Conservation (phyloP, 495 filamentous ascomycete species). For the Penicillium soppii region DNA sequence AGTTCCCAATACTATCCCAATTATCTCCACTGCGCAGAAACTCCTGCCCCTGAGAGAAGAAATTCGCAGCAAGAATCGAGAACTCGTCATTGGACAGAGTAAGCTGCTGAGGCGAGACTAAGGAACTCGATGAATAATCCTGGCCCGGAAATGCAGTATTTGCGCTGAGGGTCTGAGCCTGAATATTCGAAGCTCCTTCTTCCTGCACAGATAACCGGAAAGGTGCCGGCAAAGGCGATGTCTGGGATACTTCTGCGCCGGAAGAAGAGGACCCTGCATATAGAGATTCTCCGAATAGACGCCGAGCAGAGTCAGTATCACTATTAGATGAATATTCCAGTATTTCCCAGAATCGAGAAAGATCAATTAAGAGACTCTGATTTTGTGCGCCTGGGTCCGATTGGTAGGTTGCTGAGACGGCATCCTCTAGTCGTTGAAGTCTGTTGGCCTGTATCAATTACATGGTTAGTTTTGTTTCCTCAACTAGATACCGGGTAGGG, state of each 20-base stretch:
- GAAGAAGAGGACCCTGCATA: slow-evolving; percentile 23
- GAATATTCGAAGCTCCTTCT: slow-evolving; percentile 16
- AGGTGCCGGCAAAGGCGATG: slow-evolving; percentile 45
- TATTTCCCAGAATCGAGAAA: slow-evolving; percentile 51
- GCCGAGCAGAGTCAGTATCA: slow-evolving; percentile 36
- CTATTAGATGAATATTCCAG: slow-evolving; percentile 50
- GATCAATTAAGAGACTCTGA: slow-evolving; percentile 46
- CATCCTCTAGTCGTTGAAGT: slow-evolving; percentile 41
- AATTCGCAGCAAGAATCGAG: slow-evolving; percentile 49
- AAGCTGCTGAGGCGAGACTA: slow-evolving; percentile 28
- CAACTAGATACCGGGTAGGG: neutral
- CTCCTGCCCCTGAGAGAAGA: slow-evolving; percentile 48
- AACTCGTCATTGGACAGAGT: slow-evolving; percentile 44
- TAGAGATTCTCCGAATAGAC: slow-evolving; percentile 43
- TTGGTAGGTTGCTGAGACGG: slow-evolving; percentile 46
- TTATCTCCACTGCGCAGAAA: slow-evolving; percentile 40
- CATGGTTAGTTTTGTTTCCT: too few relatives aligned
- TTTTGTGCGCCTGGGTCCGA: slow-evolving; percentile 39
- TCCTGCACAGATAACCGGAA: slow-evolving; percentile 31
- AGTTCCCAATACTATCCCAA: slow-evolving; percentile 41
- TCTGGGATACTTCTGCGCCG: slow-evolving; percentile 43
- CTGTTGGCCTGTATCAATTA: slow-evolving; percentile 39
- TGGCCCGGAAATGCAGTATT: slow-evolving; percentile 15
- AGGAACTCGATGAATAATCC: slow-evolving; percentile 20
- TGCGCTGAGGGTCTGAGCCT: slow-evolving; percentile 11